phyloP scores from a whole-genome alignment of 208 protist species.

The Leishmania martiniquensis region DNA sequence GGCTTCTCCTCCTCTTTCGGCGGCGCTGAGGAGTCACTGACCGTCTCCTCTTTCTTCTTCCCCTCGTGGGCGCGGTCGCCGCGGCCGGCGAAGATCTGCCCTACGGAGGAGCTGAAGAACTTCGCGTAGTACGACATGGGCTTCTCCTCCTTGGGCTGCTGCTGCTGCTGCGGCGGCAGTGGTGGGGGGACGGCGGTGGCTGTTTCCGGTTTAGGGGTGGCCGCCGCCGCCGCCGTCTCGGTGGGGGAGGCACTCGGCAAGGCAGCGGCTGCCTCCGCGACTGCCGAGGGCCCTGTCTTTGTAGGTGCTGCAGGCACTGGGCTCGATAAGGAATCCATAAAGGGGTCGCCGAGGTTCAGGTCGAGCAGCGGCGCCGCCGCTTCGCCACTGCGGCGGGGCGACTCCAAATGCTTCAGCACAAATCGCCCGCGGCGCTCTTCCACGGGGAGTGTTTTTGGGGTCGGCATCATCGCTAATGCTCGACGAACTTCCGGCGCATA shows the following conservation, averaged over 20 bases:
- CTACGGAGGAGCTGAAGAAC: slow-evolving; percentile 65
- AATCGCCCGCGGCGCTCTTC: slow-evolving; percentile 38
- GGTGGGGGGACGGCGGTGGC: neutral
- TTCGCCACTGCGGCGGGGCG: neutral
- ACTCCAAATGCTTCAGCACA: slow-evolving; percentile 42
- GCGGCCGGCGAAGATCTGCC: slow-evolving; percentile 45
- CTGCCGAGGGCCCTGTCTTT: neutral
- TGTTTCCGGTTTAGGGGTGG: slow-evolving; percentile 1
- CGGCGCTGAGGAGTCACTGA: neutral
- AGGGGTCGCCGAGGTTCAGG: slow-evolving; percentile 22
- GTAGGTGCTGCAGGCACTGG: neutral
- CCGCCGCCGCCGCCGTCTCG: slow-evolving; percentile 7
- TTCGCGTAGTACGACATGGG: slow-evolving; percentile 68
- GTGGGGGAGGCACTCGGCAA: slow-evolving; percentile 1
- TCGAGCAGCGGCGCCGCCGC: slow-evolving; percentile 13
- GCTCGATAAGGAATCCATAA: neutral
- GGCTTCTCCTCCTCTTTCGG: slow-evolving; percentile 9
- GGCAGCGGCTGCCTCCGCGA: neutral
- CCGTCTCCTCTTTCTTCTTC: slow-evolving; percentile 4
- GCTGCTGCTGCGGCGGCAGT: neutral
- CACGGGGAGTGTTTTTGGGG: slow-evolving; percentile 24
- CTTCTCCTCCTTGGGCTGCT: slow-evolving; percentile 14
- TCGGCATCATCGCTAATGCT: slow-evolving; percentile 65
- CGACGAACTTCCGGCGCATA: slow-evolving; percentile 52
- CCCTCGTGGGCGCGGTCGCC: slow-evolving; percentile 16